Percentiles rank a stretch among this genome's conserved stretches.
Evolutionary conservation across 2,329 filamentous ascomycete genomes (phyloP).

Genomic region (Microsporum ferrugineum): DNA sequence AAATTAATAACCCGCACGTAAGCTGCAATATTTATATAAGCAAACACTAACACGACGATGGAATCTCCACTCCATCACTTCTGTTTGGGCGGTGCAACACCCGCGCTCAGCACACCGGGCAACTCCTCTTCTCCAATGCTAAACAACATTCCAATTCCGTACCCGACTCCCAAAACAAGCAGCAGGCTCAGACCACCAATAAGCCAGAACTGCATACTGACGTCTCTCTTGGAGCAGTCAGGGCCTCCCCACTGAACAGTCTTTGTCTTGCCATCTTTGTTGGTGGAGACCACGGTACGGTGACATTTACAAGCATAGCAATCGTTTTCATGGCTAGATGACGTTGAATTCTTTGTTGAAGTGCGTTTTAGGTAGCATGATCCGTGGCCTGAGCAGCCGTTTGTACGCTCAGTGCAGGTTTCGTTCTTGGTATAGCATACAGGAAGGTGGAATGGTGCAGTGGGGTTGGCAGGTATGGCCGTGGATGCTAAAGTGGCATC

Average conservation of each 20-base stretch:
- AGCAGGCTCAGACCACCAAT: conserved; percentile 63
- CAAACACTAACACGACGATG: background rate
- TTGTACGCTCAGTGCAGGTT: conserved; percentile 58
- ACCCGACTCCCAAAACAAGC: conserved; percentile 55
- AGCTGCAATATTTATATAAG: background rate
- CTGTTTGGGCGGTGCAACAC: conserved; percentile 60
- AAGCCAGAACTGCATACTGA: conserved; percentile 81
- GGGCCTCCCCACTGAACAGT: conserved; percentile 70
- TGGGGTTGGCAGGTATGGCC: conserved; percentile 14
- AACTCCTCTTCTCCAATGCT: conserved; percentile 76
- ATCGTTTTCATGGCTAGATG: conserved; percentile 32
- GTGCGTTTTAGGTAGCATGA: conserved; percentile 58
- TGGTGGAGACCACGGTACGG: conserved; percentile 41
- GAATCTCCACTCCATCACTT: conserved; percentile 21
- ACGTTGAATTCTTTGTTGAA: conserved; percentile 19
- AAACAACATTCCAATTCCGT: conserved; percentile 67
- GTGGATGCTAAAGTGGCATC: conserved; percentile 13
- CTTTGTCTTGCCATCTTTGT: conserved; percentile 41
- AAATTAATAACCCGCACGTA: background rate
- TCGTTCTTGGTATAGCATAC: conserved; percentile 63
- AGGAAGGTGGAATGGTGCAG: conserved; percentile 46
- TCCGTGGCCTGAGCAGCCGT: conserved; percentile 74
- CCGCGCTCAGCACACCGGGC: conserved; percentile 90
- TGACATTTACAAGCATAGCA: conserved; percentile 76
- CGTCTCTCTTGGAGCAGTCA: conserved; percentile 82